Base-by-base conservation (phyloP, 305 asterid genomes). In the Rubia tinctorum region DNA sequence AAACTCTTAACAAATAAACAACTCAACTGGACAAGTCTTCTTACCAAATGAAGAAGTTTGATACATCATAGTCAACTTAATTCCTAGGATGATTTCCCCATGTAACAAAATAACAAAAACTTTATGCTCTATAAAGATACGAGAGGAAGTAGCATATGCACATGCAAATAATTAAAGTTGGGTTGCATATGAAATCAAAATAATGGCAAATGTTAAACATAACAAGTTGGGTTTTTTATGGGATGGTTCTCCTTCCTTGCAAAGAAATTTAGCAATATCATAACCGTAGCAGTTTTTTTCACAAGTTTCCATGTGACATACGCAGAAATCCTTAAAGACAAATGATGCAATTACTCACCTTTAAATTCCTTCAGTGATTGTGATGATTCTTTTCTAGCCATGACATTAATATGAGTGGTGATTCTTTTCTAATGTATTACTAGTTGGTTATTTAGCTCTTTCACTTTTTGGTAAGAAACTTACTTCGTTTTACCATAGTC, bases 381-480 rank as follows among this genome's bases (percentile, higher is more conserved):
- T 5, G 14, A 8, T 6, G 5, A 13, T 18, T 63, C 44, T 13
- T 59, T 43, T 15, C 9, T 53, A 47, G 53, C 23, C 49, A 39
- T 64, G 17, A 8, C 39, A 44, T 27, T 45, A 61, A 72, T 25
- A 53, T 44, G 70, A 18, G 62, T n/a, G 45, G 37, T 45, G 27
- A 30, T 40, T 20, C 4, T n/a, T 20, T 37, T 22, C 7, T 7
- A 27, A 10, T 8, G 69, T 25, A 8, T 4, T 37, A 6, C 44
- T 60, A 23, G 34, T 6, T 1, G 43, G 60, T 8, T 43, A 23
- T 25, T 25, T 42, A 43, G 40, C 40, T 37, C 7, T 37, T 37
- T 37, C 7, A 49, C 80, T 20, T 76, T 76, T 40, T 76, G 69
- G n/a, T 42, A 1, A 56, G 72, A 66, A 43, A 76, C 61, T 25